A percentile compares a stretch with the other conserved stretches of the same genome.
These are phyloP conservation scores for Aspergillus tubingensis DNA, from an alignment of 2,329 filamentous ascomycete species.

Conservation along the genomic window DNA sequence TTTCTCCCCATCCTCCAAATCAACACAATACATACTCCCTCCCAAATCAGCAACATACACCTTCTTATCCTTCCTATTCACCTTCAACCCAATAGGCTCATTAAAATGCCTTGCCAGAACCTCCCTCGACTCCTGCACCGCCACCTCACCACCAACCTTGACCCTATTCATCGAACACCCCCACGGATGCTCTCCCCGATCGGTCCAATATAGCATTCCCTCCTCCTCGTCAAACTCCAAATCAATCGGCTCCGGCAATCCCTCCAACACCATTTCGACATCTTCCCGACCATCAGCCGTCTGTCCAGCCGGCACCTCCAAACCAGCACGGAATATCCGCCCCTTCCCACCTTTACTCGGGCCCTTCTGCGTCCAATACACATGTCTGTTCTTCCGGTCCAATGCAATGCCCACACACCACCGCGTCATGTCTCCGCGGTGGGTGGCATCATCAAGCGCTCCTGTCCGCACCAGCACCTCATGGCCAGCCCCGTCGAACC, in stretches of 20 bases:
- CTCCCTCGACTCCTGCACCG: conserved; percentile 13
- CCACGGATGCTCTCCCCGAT: conserved; percentile 58
- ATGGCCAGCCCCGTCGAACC: conserved; percentile 36
- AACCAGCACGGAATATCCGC: conserved; percentile 53
- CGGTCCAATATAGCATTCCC: conserved; percentile 60
- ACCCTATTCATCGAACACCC: conserved; percentile 57
- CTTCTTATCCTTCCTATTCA: conserved; percentile 27
- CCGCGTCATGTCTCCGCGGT: conserved; percentile 14
- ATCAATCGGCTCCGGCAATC: conserved; percentile 60
- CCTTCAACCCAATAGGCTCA: conserved; percentile 51
- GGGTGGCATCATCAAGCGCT: not conserved
- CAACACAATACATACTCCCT: conserved; percentile 29
- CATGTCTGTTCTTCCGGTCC: conserved; percentile 35
- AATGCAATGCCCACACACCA: conserved; percentile 61
- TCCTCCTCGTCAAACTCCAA: conserved; percentile 54
- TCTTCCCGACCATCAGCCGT: not conserved
- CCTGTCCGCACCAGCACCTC: conserved; percentile 20
- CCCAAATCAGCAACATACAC: conserved; percentile 34
- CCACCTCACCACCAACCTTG: conserved; percentile 23
- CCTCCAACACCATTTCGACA: conserved; percentile 36
- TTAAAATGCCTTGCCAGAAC: conserved; percentile 41
- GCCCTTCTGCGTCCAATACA: conserved; percentile 66
- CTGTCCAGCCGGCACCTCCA: not conserved
- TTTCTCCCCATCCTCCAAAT: conserved; percentile 19
- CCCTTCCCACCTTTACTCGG: conserved; percentile 53